Evolutionary conservation across 495 filamentous ascomycete species (phyloP), one percentile per base, ranked within the genome.

Genomic region (Penicillium coffeae): DNA sequence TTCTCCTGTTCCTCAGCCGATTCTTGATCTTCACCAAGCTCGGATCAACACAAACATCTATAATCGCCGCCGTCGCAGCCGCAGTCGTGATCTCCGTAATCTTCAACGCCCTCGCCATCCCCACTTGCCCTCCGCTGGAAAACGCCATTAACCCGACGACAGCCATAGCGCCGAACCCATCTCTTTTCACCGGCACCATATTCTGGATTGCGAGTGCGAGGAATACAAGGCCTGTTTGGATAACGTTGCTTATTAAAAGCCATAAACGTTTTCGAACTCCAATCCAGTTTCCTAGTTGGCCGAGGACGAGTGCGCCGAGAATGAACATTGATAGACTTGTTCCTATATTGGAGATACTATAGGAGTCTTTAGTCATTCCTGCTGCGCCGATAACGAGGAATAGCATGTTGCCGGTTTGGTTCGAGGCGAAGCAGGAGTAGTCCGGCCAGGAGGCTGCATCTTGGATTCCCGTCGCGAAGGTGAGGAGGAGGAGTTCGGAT

Each of bases 31-130:
- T 60, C 15, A 72, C 62, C 38, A 85, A 51, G 0, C 62, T 45
- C 12, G 65, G 68, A 57, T 84, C 81, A 38, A 84, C 75, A 18
- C 83, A 59, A 20, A 85, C 49, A 50, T 84, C 81, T 5, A 85
- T 61, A 71, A 78, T 84, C 2, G 81, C 80, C 7, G 82, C 80
- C 20, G 81, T 85, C 1, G 81, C 82, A 80, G 84, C 84, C 2
- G 81, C 81, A n/a, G 82, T 84, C 19, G 70, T 80, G 22, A 84
- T 85, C 56, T 85, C 80, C 5, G 78, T 77, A 62, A 83, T 74
- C 38, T 72, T 63, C 48, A 85, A 56, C 8, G 69, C 62, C 6
- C 81, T 66, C 3, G 68, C 69, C 68, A 80, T 72, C 13, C 80
- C 80, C 0, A 85, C 81, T 57, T 84, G 82, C 6, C 66, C 73